These are phyloP conservation scores for Syzygium oleosum DNA, from an alignment of 345 rosid genomes.

Conservation along the genomic window DNA sequence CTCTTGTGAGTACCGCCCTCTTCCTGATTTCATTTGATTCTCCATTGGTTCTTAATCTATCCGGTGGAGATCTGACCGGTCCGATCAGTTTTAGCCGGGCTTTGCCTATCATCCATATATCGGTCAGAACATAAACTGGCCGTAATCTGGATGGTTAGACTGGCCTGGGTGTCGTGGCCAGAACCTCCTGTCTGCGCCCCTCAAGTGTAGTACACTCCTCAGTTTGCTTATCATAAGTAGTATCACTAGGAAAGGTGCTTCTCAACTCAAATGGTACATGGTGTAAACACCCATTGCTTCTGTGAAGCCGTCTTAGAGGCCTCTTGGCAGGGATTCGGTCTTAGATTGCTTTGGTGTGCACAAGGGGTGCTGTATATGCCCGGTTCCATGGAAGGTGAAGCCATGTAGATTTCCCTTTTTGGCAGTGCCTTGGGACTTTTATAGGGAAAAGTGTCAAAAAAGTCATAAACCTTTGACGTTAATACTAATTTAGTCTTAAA, in stretches of 20 bases:
- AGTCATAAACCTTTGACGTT: too few relatives aligned
- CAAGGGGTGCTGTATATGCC: neutral
- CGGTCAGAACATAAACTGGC: neutral
- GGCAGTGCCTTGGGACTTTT: neutral
- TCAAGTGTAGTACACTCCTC: neutral
- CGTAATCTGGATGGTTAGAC: neutral
- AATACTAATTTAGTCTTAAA: too few relatives aligned
- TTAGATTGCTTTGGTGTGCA: neutral
- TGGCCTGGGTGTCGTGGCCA: neutral
- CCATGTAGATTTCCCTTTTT: neutral
- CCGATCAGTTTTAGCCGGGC: neutral
- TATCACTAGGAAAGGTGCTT: neutral
- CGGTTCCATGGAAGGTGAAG: neutral
- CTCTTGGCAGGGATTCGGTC: neutral
- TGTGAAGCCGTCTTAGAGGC: neutral
- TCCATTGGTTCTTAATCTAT: neutral
- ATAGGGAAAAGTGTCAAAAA: too few relatives aligned
- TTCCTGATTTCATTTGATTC: neutral
- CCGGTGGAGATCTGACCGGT: neutral
- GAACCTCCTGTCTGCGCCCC: neutral
- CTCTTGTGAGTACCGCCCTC: neutral
- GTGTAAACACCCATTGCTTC: neutral
- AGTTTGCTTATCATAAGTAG: too few relatives aligned
- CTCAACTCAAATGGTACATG: neutral
- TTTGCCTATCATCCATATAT: neutral